Evolutionary conservation across 306 rosid genomes (phyloP).

Genomic region (Styphnolobium japonicum): DNA sequence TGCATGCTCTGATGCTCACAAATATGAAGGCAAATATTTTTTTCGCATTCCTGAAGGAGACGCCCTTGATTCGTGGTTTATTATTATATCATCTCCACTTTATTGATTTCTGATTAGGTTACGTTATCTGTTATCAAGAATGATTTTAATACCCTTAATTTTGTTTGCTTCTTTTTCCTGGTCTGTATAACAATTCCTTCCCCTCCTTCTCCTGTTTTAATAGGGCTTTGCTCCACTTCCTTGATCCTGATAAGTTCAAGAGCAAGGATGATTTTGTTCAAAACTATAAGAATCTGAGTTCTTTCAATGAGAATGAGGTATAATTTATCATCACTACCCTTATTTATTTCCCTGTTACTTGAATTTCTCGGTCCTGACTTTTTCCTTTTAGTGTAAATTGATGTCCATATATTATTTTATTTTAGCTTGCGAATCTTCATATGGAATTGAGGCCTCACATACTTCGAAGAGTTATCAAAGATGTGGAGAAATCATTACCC

Average conservation of each 20-base stretch:
- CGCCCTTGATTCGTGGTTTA: background rate
- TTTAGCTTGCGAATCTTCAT: conserved; percentile 95
- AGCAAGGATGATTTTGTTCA: conserved; percentile 95
- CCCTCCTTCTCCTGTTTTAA: background rate
- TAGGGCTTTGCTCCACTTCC: conserved; percentile 99
- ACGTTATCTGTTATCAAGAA: background rate
- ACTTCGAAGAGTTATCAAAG: conserved; percentile 96
- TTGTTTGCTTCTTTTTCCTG: conserved; percentile 7
- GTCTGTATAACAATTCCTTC: background rate
- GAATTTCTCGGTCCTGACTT: background rate
- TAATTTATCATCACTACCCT: background rate
- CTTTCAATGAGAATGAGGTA: conserved; percentile 97
- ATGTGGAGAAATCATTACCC: conserved; percentile 98
- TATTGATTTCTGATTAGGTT: background rate
- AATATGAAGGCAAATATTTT: background rate
- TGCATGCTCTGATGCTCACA: background rate
- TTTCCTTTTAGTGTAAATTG: background rate
- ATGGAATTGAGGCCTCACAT: conserved; percentile 98
- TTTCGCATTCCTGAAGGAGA: background rate
- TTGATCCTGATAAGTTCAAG: conserved; percentile 81
- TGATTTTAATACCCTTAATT: background rate
- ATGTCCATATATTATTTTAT: conserved; percentile 18
- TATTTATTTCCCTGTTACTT: background rate
- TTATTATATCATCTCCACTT: background rate
- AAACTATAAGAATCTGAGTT: conserved; percentile 96